Base-by-base conservation (phyloP, 306 rosid genomes). In the Malus fusca region DNA sequence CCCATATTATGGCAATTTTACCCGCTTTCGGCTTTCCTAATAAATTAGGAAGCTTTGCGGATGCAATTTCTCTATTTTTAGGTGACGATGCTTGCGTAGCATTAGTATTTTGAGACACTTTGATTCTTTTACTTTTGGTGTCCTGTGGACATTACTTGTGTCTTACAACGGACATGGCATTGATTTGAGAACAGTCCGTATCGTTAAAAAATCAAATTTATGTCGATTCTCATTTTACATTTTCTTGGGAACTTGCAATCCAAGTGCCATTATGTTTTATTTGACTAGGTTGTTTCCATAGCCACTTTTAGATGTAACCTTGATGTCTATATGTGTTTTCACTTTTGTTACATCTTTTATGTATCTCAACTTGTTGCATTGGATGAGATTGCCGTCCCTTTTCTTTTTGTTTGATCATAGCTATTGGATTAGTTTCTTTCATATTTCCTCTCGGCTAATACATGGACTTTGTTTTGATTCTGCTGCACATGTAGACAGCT, bases 401-500 rank as follows among this genome's bases (percentile, higher is more conserved):
- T 35, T 77, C 35, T 51, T n/a, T 19, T 73, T 19, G 72, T 56
- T 63, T 56, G 65, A 23, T 40, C 26, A 2, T 31, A 25, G 18
- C 55, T 14, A 8, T 37, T 37, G 40, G 4, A 8, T n/a, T 6
- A 13, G 17, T 73, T 42, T 15, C 74, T 60, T 63, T 43, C 31
- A 40, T 81, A 61, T 59, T 65, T 69, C 51, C 35, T 77, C 71
- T 77, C 79, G 78, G 59, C 93, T 88, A 93, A 90, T 79, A 85
- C 78, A 55, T 76, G 91, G 80, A 79, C 81, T 81, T 77, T 74
- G 30, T 18, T 82, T 82, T 82, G 83, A 75, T 80, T 85, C 84
- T 83, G 86, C 81, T 92, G 76, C 87, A 18, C 88, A 86, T 90
- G 84, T 95, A 95, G 99, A 89, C 99, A 95, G 99, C 97, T 95